Evolutionary conservation across 805 yeast genomes (phyloP), one percentile per base, ranked within the genome.

Genomic region (Zygosaccharomyces siamensis): DNA sequence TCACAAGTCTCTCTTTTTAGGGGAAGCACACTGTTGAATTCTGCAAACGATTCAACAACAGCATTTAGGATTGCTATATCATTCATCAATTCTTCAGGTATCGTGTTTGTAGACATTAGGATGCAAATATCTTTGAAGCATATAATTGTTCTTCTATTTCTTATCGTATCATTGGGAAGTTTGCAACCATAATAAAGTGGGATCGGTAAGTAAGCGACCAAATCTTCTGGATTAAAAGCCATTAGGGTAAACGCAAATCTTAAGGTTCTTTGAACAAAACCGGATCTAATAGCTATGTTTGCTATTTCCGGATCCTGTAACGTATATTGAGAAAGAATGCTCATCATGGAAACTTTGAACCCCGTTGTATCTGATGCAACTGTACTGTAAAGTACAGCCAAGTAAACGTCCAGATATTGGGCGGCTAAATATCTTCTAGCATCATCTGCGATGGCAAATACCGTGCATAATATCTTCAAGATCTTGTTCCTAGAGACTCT

Each of bases 381-480:
- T 2, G 66, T 51, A 36, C 55, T 55, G 45, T 60, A 62, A 11
- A 62, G 54, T 8, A 64, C 36, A 8, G 78, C 75, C 0, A 95
- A 90, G 63, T 92, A 92, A 0, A 89, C 72, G 56, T 89, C 95
- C 38, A 89, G 85, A 60, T 89, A 89, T 57, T 89, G 92, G 3
- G 64, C 66, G 3, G 66, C 39, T 77, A 72, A 46, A 81, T 68
- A 65, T 73, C 78, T 75, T 45, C 88, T 68, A 1, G 82, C 77
- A 0, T 82, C 83, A 45, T 66, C 72, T 11, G 54, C 50, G 7
- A 62, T 46, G 3, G 65, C 52, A 39, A 64, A 62, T 10, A 60
- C 32, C 18, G 56, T 46, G 26, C 60, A 51, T 5, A 64, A 31
- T 4, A 60, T 43, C 43, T 58, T 61, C 2, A 60, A 45, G 39